Percentiles rank a stretch among this genome's conserved stretches.
These are phyloP conservation scores for Aurantiochytrium sp. DNA, from an alignment of 108 stramenopile species.

Conservation along the genomic window DNA sequence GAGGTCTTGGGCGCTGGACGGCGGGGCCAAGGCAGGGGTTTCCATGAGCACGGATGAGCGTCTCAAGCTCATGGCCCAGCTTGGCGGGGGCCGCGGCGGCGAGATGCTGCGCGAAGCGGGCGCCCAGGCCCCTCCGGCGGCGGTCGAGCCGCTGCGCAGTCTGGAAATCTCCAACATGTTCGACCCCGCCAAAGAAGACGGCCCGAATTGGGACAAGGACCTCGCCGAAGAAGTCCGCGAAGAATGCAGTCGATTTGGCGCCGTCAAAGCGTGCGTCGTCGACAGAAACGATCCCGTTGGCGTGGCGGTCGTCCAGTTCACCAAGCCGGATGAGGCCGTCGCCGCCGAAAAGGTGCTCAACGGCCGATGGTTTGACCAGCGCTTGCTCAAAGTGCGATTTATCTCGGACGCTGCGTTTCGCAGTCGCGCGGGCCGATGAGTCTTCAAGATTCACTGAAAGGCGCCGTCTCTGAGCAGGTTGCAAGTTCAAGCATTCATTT, in stretches of 20 bases:
- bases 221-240: background rate
- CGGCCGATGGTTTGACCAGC: background rate
- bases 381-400: background rate
- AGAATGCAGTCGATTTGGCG: background rate
- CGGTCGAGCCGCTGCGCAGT: background rate
- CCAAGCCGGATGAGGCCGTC: background rate
- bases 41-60: background rate
- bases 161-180: background rate
- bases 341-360: background rate
- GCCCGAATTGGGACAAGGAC: background rate
- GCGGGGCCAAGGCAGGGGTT: background rate
- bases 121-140: background rate
- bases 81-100: background rate
- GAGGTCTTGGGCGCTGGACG: background rate
- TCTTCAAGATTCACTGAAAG: background rate
- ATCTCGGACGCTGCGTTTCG: background rate
- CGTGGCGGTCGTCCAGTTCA: background rate
- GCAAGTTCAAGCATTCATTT: too few species aligned
- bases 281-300: background rate
- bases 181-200: background rate
- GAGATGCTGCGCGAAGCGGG: background rate
- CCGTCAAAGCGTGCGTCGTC: background rate
- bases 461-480: background rate
- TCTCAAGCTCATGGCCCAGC: background rate
- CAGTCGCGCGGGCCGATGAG: background rate